phyloP scores from a whole-genome alignment of 495 filamentous ascomycete genomes.

The Letharia columbiana region DNA sequence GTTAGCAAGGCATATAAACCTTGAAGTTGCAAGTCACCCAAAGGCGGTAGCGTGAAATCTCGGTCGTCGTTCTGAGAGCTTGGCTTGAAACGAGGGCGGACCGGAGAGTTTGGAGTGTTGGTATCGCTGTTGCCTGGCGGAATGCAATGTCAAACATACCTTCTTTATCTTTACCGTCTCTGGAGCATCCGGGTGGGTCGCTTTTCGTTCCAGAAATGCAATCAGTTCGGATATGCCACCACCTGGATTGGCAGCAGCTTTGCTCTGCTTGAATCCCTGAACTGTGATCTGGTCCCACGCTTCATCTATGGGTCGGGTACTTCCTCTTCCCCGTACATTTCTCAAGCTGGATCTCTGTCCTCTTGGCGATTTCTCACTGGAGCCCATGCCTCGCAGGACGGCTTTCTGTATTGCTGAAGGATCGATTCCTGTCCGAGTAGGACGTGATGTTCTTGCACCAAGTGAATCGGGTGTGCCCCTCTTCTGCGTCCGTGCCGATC shows the following conservation, averaged over 20 bases:
- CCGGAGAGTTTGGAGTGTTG: slow-evolving; percentile 34
- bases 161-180: slow-evolving; percentile 63
- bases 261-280: slow-evolving; percentile 67
- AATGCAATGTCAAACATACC: slow-evolving; percentile 60
- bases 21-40: slow-evolving; percentile 44
- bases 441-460: slow-evolving; percentile 29
- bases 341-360: slow-evolving; percentile 30
- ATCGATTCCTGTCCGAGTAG: slow-evolving; percentile 25
- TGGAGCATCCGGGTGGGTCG: slow-evolving; percentile 41
- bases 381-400: slow-evolving; percentile 32
- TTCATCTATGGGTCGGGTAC: slow-evolving; percentile 24
- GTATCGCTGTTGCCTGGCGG: slow-evolving; percentile 36
- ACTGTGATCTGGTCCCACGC: slow-evolving; percentile 42
- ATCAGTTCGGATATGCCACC: slow-evolving; percentile 63
- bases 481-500: slow-evolving; percentile 12
- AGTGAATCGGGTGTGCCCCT: slow-evolving; percentile 18
- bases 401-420: slow-evolving; percentile 34
- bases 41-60: slow-evolving; percentile 35
- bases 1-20: slow-evolving; percentile 62
- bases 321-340: slow-evolving; percentile 28
- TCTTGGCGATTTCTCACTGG: slow-evolving; percentile 28
- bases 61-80: slow-evolving; percentile 50
- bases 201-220: slow-evolving; percentile 76
- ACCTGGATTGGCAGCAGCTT: slow-evolving; percentile 57
- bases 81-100: slow-evolving; percentile 51